Base-by-base conservation (phyloP, 1,284 basidiomycete species). In the Ustilago shanxiensis region DNA sequence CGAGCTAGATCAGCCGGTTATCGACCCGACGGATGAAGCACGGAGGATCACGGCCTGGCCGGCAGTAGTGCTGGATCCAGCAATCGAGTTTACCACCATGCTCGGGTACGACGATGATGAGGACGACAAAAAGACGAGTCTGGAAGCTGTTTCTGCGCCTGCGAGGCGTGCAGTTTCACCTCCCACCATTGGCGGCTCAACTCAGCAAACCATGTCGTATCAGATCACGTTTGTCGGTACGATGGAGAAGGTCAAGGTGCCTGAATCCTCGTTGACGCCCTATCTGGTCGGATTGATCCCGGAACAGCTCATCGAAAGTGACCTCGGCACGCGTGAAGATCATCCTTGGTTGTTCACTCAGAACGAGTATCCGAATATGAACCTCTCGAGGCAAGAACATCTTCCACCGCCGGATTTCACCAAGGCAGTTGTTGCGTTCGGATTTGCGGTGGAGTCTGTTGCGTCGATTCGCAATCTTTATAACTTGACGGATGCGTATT, bases 161-260 rank as follows among this genome's bases (percentile, higher is more conserved):
- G 20, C 26, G 11, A 33, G 61, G 37, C 51, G 60, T 3, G 60
- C 51, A 3, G 56, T 31, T 7, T 67, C 65, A 52, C 70, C 61
- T 2, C 70, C 60, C 7, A 33, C 28, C 0, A 56, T 67, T 4
- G 61, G 65, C 26, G 64, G 55, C 2, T 10, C 56, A 8, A 53
- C 66, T 3, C 3, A 60, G n/a, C 74, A 77, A 20, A 35, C 47
- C 10, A 61, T 56, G 57, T 39, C 69, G 14, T 80, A 80, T 49
- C 59, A 62, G 29, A 58, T 81, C 64, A 56, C 37, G 6, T 67
- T 80, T n/a, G 58, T 79, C 13, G 77, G 73, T 31, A 71, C 78
- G 0, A 29, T 60, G 41, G 79, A 81, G 22, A 72, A 59, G 50
- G 71, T 41, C 2, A 63, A 58, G 14, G 78, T 71, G 16, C 52